Evolutionary conservation across 2,329 filamentous ascomycete species (phyloP).

Genomic region (Orbilia oligospora): DNA sequence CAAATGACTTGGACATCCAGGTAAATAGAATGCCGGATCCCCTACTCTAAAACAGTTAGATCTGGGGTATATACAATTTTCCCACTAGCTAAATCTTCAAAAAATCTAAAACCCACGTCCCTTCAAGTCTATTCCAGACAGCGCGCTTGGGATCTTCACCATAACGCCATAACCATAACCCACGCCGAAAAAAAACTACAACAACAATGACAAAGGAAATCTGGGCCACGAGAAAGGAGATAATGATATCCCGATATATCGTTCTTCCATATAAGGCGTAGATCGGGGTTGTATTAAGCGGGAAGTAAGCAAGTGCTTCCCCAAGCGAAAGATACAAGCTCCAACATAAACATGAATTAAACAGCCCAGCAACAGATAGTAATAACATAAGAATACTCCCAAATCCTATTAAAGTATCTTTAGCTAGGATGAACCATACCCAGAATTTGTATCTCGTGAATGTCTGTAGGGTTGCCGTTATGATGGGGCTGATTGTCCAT

Average conservation of each 20-base stretch:
- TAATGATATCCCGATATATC: neutral
- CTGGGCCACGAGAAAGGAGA: neutral
- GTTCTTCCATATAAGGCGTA: conserved; percentile 2
- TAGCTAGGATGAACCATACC: neutral
- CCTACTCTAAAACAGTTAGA: neutral
- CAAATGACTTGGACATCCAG: no score
- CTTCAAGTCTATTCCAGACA: conserved; percentile 12
- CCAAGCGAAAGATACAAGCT: conserved; percentile 10
- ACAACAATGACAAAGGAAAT: neutral
- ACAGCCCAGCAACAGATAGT: conserved; percentile 11
- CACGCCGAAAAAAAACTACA: conserved; percentile 2
- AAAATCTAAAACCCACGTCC: conserved; percentile 12
- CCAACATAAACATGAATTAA: conserved; percentile 19
- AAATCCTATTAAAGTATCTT: conserved; percentile 14
- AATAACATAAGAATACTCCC: neutral
- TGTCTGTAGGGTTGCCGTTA: neutral
- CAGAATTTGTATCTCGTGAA: neutral
- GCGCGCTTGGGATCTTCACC: neutral
- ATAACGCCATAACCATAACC: conserved; percentile 4
- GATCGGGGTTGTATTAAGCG: neutral
- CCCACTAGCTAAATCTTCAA: neutral
- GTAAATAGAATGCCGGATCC: no score
- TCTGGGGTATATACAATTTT: neutral
- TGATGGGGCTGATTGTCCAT: neutral
- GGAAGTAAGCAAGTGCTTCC: neutral